Base-by-base conservation (phyloP, 2,329 filamentous ascomycete species). In the Canariomyces notabilis region DNA sequence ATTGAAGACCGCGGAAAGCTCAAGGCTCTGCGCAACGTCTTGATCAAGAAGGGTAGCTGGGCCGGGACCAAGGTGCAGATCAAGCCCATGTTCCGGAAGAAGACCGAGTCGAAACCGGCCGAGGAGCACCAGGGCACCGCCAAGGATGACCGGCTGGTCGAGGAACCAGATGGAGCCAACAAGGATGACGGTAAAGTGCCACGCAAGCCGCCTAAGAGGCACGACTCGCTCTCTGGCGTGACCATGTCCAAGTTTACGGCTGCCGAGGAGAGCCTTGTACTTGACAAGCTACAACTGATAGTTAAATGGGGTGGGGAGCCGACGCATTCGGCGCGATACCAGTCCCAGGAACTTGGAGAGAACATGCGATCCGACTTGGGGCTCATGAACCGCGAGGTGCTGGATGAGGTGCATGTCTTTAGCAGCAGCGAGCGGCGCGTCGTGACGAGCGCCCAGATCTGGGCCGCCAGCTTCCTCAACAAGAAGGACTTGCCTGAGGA, bases 221-320 rank as follows among this genome's bases (percentile, higher is more conserved):
- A 87, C 50, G 88, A 96, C 60, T 96, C 91, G 0, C 77, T 95
- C 49, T 90, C 89, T 1, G 91, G 87, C 14, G 81, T 94, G 6
- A 96, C 90, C 1, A 85, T 96, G 71, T 97, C 91, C 18, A 85
- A 94, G 50, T 94, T 95, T 50, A 93, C 91, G 6, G 91, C 93
- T 0, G 89, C 83, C 14, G 93, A 97, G 62, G 89, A 97, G 63
- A 89, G 90, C 59, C 76, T 97, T 39, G 85, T 95, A 1, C 76
- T 98, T 2, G 94, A 98, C 64, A 98, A 98, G 66, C 72, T 98
- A 26, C 93, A 98, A 64, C 78, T 98, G 32, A 94, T 98, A 57
- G 93, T 98, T 67, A 98, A 98, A 63, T 98, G 93, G 94, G 93
- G 93, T 56, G 93, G 93, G 33, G 93, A 98, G 64, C 93, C 94